Base-by-base conservation (phyloP, 2,329 filamentous ascomycete genomes). In the Cercospora citrullina region DNA sequence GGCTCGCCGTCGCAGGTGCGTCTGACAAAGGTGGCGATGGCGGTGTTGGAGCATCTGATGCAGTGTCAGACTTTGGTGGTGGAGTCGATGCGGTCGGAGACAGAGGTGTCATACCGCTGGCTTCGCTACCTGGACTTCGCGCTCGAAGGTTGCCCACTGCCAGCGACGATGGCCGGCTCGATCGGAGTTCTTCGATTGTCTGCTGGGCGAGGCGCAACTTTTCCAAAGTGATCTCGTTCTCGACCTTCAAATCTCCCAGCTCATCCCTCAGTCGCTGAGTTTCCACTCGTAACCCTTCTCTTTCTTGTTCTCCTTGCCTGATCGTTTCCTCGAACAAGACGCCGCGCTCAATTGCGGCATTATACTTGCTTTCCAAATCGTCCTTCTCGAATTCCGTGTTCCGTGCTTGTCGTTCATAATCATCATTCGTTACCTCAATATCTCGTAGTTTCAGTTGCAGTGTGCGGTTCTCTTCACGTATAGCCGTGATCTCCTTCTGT, bases 271-370 rank as follows among this genome's bases (percentile, higher is more conserved):
- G 83, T 60, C 94, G 87, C 80, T 99, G 95, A 9, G 91, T 88
- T 75, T 98, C 94, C 74, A 99, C 97, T 61, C 95, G 89, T 69
- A 99, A 84, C 7, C 84, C 82, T 80, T 99, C 95, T 76, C 95
- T 89, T 80, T 99, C 95, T 80, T 96, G 91, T 77, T 99, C 95
- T 58, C 93, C 92, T 55, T 88, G 87, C 81, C 91, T 94, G 76
- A 98, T 91, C 79, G 98, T 95, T 79, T 97, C 94, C 78, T 99
- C 95, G 81, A 97, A 87, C 86, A 99, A 88, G 28, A 99, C 95
- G 9, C 87, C 89, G 64, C 94, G 87, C 82, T 99, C 95, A 74
- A 99, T 96, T 4, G 94, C 89, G 66, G 96, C 88, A 79, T 97
- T 98, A 81, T 95, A 97, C 81, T 98, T 99, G 70, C 91, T 94